Evolutionary conservation across 2,329 filamentous ascomycete species (phyloP), one percentile per base, ranked within the genome.

Genomic region (Trichoderma hamatum): DNA sequence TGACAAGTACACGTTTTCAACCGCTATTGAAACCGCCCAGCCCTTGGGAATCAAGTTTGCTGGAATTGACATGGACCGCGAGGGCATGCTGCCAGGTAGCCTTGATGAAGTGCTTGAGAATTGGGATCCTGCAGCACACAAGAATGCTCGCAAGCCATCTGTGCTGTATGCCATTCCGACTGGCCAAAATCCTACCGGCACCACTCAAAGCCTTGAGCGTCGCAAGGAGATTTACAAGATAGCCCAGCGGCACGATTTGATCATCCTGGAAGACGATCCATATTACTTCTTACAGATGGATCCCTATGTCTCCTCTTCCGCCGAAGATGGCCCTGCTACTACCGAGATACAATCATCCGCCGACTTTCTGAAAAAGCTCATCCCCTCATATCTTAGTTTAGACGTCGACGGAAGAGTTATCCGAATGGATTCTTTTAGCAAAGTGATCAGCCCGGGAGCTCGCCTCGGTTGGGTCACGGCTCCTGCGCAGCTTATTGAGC

Each of bases 241-340:
- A 16, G 96, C 92, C 80, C 89, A 89, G 77, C 87, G 90, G 77
- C 97, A 93, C 81, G 94, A 97, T 78, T 87, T 97, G 71, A 87
- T 97, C 75, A 97, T 97, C 72, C 82, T 96, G 71, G 95, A 98
- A 79, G 95, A 98, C 75, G 94, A 97, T 71, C 95, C 95, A 6
- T 97, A 97, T 82, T 97, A 93, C 92, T 95, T 96, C 78, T 84
- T 98, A 10, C 95, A 97, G 78, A 97, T 88, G 58, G 56, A 68
- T 79, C 93, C 93, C 0, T 92, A 92, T 0, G 90, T 92, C 0
- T 86, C 82, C 66, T 58, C 82, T 65, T 58, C 76, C 30, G 79
- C 80, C 59, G 82, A 88, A 76, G 82, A 86, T 73, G 82, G 84
- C 75, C 83, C 84, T 21, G 79, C 84, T 49, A 77, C 56, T 74